Evolutionary conservation across 345 rosid species (phyloP), one percentile per base, ranked within the genome.

Genomic region (Firmiana major): DNA sequence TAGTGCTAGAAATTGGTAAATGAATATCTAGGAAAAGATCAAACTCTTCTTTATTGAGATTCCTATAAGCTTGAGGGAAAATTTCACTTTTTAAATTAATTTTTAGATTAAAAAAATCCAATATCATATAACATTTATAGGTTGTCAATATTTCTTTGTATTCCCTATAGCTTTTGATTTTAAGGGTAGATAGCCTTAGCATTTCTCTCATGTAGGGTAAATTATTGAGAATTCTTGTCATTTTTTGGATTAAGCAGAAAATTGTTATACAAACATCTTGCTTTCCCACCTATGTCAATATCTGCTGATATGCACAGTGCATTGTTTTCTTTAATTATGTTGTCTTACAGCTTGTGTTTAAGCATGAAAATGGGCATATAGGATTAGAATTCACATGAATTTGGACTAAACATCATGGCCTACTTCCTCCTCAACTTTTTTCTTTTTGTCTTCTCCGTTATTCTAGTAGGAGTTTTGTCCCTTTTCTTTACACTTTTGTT

Each of bases 371-470:
- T 53, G 46, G 46, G 10, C 75, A 31, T 31, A 17, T 51, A 19
- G 19, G 60, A 72, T 54, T 38, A 55, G 49, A 72, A 22, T 54
- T 72, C 75, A 72, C 75, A 36, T 72, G 63, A 64, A 40, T 21
- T 55, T 36, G 63, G 63, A 38, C 31, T 40, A 4, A 72, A 73
- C 75, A 73, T 57, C 64, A 73, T 73, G 76, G 21, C 76, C 76
- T 71, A 51, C 74, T 24, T 71, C 73, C 15, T 9, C 63, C 62
- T 51, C 45, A 17, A 17, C 43, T 51, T 49, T 46, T 24, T 68
- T 48, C 45, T 43, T n/a, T 57, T n/a, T 38, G 36, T 57, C 48
- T 73, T 55, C 76, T 55, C 76, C n/a, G 7, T 73, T 38, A 38
- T 38, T 38, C 51, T 57, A 55, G 51, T 22, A 36, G 34, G 34